Base-by-base conservation (phyloP, 2,329 filamentous ascomycete species). In the Fusarium bactridioides region DNA sequence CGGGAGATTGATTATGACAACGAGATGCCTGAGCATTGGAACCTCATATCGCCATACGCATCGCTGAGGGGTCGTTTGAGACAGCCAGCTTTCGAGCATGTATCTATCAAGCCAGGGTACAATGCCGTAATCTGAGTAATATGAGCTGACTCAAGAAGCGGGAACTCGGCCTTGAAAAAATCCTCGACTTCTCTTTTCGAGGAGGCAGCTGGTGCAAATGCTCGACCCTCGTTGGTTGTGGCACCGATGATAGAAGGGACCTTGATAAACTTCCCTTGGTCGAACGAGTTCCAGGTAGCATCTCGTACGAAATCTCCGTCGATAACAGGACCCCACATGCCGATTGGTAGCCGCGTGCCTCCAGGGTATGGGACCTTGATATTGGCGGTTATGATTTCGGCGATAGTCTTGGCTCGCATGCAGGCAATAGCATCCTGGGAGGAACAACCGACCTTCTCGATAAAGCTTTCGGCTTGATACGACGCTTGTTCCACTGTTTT, bases 241-340 rank as follows among this genome's bases (percentile, higher is more conserved):
- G 82, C 80, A 12, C 82, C 82, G 43, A 79, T 86, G 23, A 91
- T 85, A 2, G 85, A 80, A 1, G 89, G 89, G 0, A 90, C 83
- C 43, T 82, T 82, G 69, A 89, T 78, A 78, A 89, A 88, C 10
- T 83, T 84, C 0, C 86, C 87, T 27, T 84, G 50, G 3, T 77
- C 74, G 53, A 88, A 88, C 5, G 83, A 75, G 5, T 78, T 82
- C 71, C 89, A 89, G 0, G 86, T 84, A 29, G 83, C 80, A 62
- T 88, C 85, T 1, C 75, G 78, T 10, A 89, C 80, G 21, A 90
- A 77, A 18, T 85, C 82, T 10, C 84, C 83, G 70, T 91, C 89
- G 4, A 91, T 77, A 2, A 86, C 84, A 1, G 88, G 88, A 10
- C 84, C 81, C 80, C 86, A 90, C 80, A 86, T 86, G 76, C 85